These are phyloP conservation scores for Trapa incisa DNA, from an alignment of 345 rosid species.

Conservation along the genomic window DNA sequence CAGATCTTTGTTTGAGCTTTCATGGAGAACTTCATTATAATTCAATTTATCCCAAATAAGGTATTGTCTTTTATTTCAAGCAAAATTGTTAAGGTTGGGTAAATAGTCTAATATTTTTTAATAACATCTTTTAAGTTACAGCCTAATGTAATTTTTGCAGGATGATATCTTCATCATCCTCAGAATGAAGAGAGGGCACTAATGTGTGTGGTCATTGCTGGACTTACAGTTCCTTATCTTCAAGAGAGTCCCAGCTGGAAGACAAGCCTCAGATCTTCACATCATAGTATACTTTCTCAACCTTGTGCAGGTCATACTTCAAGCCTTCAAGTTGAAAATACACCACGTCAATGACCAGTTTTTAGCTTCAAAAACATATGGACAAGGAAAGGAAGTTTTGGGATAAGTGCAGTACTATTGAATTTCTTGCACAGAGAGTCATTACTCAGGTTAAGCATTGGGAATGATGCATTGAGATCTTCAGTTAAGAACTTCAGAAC, in stretches of 20 bases:
- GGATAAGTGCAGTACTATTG: constrained; percentile 36
- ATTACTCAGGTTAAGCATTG: constrained; percentile 90
- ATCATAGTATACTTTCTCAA: constrained; percentile 78
- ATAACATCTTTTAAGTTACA: too few species aligned
- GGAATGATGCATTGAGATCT: constrained; percentile 71
- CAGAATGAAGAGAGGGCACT: not conserved
- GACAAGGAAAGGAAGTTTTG: not conserved
- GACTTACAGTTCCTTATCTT: constrained; percentile 8
- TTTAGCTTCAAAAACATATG: too few species aligned
- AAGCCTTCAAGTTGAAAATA: constrained; percentile 35
- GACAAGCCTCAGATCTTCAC: constrained; percentile 78
- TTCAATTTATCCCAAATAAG: too few species aligned
- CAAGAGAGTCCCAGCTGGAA: constrained; percentile 26
- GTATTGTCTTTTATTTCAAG: too few species aligned
- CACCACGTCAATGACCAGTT: too few species aligned
- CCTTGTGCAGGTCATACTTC: constrained; percentile 74
- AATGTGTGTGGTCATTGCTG: not conserved
- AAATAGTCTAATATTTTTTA: too few species aligned
- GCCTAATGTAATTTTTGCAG: too few species aligned
- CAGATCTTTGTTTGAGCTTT: too few species aligned
- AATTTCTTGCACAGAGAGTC: constrained; percentile 96
- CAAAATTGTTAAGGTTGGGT: too few species aligned
- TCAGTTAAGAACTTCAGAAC: constrained; percentile 78
- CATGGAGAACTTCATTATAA: too few species aligned
- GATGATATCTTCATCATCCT: too few species aligned